A percentile compares a stretch with the other conserved stretches of the same genome.
These are phyloP conservation scores for Boletus coccyginus DNA, from an alignment of 768 basidiomycete genomes.

Conservation along the genomic window DNA sequence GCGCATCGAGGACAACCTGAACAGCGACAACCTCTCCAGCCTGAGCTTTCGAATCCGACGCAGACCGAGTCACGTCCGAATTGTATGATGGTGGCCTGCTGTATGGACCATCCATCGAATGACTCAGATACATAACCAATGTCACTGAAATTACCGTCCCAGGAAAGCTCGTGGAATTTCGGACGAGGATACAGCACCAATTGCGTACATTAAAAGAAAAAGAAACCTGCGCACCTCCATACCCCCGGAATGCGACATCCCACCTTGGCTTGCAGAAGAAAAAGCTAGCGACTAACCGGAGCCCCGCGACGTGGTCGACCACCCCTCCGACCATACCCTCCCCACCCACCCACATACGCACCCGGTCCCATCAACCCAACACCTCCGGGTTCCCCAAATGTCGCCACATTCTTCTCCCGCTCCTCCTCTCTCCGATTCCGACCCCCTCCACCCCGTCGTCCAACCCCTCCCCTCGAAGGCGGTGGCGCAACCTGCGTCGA, in stretches of 20 bases:
- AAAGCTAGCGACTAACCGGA: constrained; percentile 22
- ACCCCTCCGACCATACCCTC: constrained; percentile 58
- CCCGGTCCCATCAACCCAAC: constrained; percentile 76
- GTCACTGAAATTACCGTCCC: too few relatives aligned
- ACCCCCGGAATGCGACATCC: neutral
- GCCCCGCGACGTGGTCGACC: constrained; percentile 38
- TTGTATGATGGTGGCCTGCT: neutral
- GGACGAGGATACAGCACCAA: constrained; percentile 13
- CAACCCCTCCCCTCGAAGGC: constrained; percentile 36
- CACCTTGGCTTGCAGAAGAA: neutral
- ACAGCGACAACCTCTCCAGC: too few relatives aligned
- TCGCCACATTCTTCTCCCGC: constrained; percentile 78
- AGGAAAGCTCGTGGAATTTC: neutral
- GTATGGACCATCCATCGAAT: neutral
- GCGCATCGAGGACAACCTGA: too few relatives aligned
- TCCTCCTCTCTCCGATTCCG: constrained; percentile 79
- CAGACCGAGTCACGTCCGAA: neutral
- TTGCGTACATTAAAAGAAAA: constrained; percentile 6
- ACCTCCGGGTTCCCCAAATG: constrained; percentile 84
- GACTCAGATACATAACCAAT: neutral
- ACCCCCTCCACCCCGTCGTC: constrained; percentile 48
- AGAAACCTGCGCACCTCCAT: neutral
- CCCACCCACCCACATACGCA: constrained; percentile 77
- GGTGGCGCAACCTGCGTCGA: constrained; percentile 40
- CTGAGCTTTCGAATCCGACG: too few relatives aligned